Evolutionary conservation across 306 rosid species (phyloP).

Genomic region (Cicer cuneatum): DNA sequence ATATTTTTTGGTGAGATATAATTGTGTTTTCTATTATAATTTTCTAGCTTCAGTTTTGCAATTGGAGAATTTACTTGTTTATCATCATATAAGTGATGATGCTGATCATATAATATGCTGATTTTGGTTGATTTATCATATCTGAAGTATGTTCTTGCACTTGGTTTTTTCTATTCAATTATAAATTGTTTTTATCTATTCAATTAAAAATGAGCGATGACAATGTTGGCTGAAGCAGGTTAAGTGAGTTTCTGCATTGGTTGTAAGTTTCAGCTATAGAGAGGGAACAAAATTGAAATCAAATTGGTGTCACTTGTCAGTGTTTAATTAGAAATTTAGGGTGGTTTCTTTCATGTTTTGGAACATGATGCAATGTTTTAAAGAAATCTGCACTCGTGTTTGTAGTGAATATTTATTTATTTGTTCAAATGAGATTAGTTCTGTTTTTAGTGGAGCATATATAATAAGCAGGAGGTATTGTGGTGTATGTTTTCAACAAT

Average conservation of each 20-base stretch:
- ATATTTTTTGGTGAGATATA: background rate
- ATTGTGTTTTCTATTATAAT: constrained; percentile 4
- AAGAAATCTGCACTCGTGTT: background rate
- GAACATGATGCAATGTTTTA: background rate
- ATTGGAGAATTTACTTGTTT: background rate
- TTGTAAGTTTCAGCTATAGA: background rate
- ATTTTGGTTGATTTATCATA: constrained; percentile 27
- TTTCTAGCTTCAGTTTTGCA: constrained; percentile 38
- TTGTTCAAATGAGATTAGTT: background rate
- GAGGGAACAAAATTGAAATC: background rate
- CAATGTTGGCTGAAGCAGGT: constrained; percentile 3
- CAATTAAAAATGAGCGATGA: background rate
- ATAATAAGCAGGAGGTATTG: background rate
- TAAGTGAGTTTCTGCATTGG: background rate
- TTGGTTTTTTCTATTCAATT: background rate
- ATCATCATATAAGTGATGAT: background rate
- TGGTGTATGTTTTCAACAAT: background rate
- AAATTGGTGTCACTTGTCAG: constrained; percentile 4
- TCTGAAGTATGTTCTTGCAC: constrained; percentile 8
- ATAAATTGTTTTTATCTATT: too few species aligned
- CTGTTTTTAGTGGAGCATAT: background rate
- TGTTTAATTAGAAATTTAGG: background rate
- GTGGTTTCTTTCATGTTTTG: background rate
- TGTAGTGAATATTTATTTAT: background rate
- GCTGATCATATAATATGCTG: constrained; percentile 19